Conservation (phyloP, 345 rosid genomes). For the Isatis tinctoria region DNA sequence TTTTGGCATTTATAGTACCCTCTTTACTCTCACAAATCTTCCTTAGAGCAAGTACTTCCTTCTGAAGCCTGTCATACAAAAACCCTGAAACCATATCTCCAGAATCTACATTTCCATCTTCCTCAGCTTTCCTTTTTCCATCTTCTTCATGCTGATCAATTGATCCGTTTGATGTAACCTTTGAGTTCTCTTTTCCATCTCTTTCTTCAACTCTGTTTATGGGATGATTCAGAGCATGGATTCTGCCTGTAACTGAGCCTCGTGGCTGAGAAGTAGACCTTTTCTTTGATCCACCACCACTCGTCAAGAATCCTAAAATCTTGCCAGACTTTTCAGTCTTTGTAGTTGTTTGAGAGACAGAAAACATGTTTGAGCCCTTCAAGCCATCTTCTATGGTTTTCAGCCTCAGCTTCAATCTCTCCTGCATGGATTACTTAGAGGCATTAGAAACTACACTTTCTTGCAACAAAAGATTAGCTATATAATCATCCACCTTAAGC, state of each 20-base stretch:
- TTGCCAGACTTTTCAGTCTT: constrained; percentile 53
- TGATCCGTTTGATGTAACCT: constrained; percentile 31
- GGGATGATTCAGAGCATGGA: constrained; percentile 43
- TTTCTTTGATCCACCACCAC: constrained; percentile 56
- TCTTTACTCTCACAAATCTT: constrained; percentile 66
- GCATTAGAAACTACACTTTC: background rate
- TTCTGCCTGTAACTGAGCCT: constrained; percentile 41
- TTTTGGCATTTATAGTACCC: constrained; percentile 48
- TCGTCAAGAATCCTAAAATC: constrained; percentile 65
- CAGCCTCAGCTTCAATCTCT: constrained; percentile 69
- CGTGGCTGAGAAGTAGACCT: constrained; percentile 70
- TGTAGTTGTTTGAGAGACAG: constrained; percentile 31
- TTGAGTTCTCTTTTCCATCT: constrained; percentile 59
- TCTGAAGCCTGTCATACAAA: constrained; percentile 83
- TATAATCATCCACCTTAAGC: constrained; percentile 56
- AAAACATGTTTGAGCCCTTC: constrained; percentile 36
- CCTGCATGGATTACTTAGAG: constrained; percentile 35
- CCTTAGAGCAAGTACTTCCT: constrained; percentile 68
- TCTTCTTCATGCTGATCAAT: constrained; percentile 23
- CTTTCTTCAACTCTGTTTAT: constrained; percentile 42
- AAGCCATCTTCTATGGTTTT: constrained; percentile 78
- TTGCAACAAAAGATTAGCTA: background rate
- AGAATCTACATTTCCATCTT: constrained; percentile 29
- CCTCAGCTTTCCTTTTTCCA: constrained; percentile 19
- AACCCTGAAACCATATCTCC: constrained; percentile 80